These are phyloP conservation scores for Fusarium tuaranense DNA, from an alignment of 2,329 filamentous ascomycete species.

Conservation along the genomic window DNA sequence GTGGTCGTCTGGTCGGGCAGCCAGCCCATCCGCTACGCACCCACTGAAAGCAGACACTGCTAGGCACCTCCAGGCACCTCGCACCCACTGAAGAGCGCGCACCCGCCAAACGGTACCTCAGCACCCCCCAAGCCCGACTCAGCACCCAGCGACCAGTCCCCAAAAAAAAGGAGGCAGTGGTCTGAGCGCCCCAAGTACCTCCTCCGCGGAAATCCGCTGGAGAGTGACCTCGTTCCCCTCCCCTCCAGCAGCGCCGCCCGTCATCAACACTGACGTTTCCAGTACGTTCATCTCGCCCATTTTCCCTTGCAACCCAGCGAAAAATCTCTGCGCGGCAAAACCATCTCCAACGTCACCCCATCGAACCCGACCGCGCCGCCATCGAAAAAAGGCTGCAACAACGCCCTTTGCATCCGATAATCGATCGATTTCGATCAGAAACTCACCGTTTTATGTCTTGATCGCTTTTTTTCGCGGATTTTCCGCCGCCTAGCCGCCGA, in stretches of 20 bases:
- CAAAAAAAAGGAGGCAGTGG: slow-evolving; percentile 49
- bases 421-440: slow-evolving; percentile 62
- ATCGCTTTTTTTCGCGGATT: slow-evolving; percentile 73
- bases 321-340: slow-evolving; percentile 68
- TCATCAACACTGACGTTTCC: slow-evolving; percentile 22
- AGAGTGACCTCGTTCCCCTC: slow-evolving; percentile 44
- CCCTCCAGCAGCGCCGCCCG: slow-evolving; percentile 40
- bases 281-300: slow-evolving; percentile 30
- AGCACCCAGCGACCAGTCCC: slow-evolving; percentile 1
- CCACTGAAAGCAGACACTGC: slow-evolving; percentile 4
- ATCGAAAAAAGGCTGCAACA: slow-evolving; percentile 66
- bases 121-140: not conserved
- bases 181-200: slow-evolving; percentile 47
- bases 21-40: not conserved
- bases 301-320: slow-evolving; percentile 55
- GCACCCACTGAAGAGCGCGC: slow-evolving; percentile 2
- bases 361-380: slow-evolving; percentile 59
- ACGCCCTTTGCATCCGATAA: slow-evolving; percentile 63
- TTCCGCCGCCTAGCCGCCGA: slow-evolving; percentile 63
- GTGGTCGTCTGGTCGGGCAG: slow-evolving; percentile 23
- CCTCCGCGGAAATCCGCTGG: slow-evolving; percentile 18
- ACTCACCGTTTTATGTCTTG: slow-evolving; percentile 70
- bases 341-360: slow-evolving; percentile 68
- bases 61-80: not conserved
- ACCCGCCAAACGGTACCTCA: not conserved